A percentile compares a stretch with the other conserved stretches of the same genome.
These are phyloP conservation scores for Puccinia horiana DNA, from an alignment of 1,284 basidiomycete genomes.

Conservation along the genomic window DNA sequence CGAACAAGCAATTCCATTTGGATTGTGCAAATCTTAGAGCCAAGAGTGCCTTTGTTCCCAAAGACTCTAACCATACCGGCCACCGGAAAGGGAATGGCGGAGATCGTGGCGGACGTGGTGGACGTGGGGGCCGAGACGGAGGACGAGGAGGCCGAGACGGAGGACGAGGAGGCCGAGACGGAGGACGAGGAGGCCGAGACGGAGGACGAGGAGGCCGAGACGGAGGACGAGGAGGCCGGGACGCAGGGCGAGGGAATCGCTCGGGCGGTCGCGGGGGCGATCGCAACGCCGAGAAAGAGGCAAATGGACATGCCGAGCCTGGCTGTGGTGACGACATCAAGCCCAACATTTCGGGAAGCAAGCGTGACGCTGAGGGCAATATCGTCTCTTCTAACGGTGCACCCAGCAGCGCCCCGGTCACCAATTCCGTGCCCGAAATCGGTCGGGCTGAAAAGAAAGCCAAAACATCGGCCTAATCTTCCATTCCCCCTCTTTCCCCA, in stretches of 20 bases:
- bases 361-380: conserved; percentile 49
- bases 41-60: conserved; percentile 16
- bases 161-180: neutral
- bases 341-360: conserved; percentile 4
- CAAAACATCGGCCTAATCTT: conserved; percentile 21
- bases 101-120: conserved; percentile 12
- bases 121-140: neutral
- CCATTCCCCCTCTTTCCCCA: neutral
- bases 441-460: conserved; percentile 47
- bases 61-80: neutral
- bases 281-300: conserved; percentile 38
- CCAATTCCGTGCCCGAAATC: conserved; percentile 46
- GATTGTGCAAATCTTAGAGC: conserved; percentile 36
- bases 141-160: conserved; percentile 24
- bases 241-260: neutral
- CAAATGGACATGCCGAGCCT: conserved; percentile 5
- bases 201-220: neutral
- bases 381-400: conserved; percentile 39
- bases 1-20: conserved; percentile 36
- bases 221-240: neutral
- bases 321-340: conserved; percentile 2
- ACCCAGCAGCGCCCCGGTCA: neutral
- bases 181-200: neutral
- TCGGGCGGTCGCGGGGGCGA: neutral
- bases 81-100: conserved; percentile 6